Evolutionary conservation across 1,284 basidiomycete species (phyloP), one percentile per base, ranked within the genome.

Genomic region (Exsudoporus floridanus): DNA sequence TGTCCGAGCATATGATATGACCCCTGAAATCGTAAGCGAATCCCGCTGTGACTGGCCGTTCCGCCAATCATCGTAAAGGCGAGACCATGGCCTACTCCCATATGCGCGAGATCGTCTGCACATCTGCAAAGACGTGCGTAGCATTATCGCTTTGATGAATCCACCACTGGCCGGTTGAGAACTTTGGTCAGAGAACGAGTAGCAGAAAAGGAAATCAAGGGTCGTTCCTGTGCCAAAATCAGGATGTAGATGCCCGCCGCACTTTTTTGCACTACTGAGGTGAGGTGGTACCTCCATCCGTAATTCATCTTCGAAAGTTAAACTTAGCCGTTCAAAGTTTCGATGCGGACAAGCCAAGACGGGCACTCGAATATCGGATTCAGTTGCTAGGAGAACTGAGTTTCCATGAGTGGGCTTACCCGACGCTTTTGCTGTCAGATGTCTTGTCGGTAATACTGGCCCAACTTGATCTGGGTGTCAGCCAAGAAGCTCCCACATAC

Each of bases 11-110:
- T 61, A 54, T 42, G 51, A n/a, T 43, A 50, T 53, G 50, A 52
- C 65, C 63, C 58, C 61, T 62, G 64, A 62, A 16, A 45, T 43
- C 19, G 35, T 53, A 67, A 56, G 53, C 53, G 52, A 46, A 30
- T 52, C 33, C 52, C 46, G 47, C 46, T 43, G 31, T 19, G 33
- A 36, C 33, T 35, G 42, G 14, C 35, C 49, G 45, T 50, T 45
- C 50, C 54, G 38, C 50, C 39, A 53, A 58, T 63, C 46, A 43
- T 43, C 28, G 27, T 13, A 7, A 10, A 35, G 30, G 27, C 33
- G 18, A 45, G 37, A 42, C 27, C 36, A 37, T 38, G 18, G 36
- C 10, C 5, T 33, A 34, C 41, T 39, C 27, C 36, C 21, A 35
- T 50, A 23, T 30, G 41, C 9, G 1, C 16, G n/a, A 16, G 31